Conservation (phyloP, 225 moss, liverwort and hornwort genomes). For the Lunularia cruciata region DNA sequence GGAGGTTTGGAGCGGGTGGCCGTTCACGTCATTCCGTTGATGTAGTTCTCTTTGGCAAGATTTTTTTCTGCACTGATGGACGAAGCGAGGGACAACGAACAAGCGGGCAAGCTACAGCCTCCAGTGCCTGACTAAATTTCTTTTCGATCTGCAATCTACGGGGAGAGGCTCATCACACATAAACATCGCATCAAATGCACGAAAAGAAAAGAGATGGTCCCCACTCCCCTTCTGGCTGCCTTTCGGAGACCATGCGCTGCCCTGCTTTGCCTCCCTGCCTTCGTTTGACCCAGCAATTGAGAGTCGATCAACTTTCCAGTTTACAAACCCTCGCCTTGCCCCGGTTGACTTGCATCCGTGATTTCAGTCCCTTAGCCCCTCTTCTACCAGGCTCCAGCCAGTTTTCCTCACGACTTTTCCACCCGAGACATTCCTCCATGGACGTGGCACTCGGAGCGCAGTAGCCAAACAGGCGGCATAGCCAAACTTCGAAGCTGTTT, state of each 20-base stretch:
- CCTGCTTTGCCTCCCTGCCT: not conserved
- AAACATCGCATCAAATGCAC: not conserved
- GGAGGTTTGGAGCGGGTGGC: not conserved
- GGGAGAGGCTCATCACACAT: not conserved
- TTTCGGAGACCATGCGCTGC: not conserved
- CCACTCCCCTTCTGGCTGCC: not conserved
- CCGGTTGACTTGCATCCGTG: not conserved
- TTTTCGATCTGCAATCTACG: not conserved
- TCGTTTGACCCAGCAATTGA: not conserved
- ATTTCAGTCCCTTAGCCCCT: not conserved
- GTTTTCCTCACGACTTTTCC: not conserved
- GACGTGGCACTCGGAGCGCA: too few relatives aligned
- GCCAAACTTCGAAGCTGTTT: too few relatives aligned
- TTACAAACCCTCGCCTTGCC: not conserved
- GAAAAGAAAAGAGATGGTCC: not conserved
- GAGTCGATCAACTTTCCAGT: not conserved
- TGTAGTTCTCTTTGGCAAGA: not conserved
- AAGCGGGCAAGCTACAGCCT: not conserved
- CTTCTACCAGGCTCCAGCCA: not conserved
- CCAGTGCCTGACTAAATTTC: not conserved
- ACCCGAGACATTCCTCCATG: not conserved
- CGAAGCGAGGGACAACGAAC: not conserved
- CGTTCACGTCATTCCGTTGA: not conserved
- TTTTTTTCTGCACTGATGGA: not conserved
- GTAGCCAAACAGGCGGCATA: too few relatives aligned